Base-by-base conservation (phyloP, 345 rosid species). In the Lepidium aucheri region DNA sequence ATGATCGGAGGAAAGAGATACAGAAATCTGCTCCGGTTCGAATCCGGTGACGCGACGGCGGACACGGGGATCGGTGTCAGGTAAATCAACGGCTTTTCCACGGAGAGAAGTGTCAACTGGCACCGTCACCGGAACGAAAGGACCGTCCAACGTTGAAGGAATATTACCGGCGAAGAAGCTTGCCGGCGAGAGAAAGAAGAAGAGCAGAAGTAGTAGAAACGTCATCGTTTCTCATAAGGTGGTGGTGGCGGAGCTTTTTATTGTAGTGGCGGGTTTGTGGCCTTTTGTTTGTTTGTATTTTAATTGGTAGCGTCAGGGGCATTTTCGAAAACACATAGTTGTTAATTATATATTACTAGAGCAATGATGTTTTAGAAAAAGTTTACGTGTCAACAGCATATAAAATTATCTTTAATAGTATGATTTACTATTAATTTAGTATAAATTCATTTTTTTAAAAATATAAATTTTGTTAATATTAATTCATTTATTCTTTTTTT, bases 21-120 rank as follows among this genome's bases (percentile, higher is more conserved):
- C 42, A 6, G 91, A 85, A 60, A 88, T 79, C 66, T 88, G 95
- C 70, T 88, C 91, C 4, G 91, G 95, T 63, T 71, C 69, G 68
- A 84, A 79, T 6, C 83, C 86, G 34, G 57, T 53, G 65, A 78
- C 89, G 1, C 57, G 77, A 17, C 91, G 85, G 45, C 75, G 81
- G 42, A 88, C 89, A 38, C 88, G 82, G 52, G 83, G 79, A 58
- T 87, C 91, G 16, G 78, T 74, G 50, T 78, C 87, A 13, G 95
- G 89, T 58, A 87, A 77, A 75, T 87, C 95, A 34, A 82, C 63
- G 56, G 89, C 86, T 63, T 73, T 68, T n/a, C 91, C 91, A 0
- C 91, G 85, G 35, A 76, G 77, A 59, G 72, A 43, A 14, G 77
- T 70, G 65, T 83, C 95, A 59, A 78, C 78, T 7, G 89, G 85